Percentiles rank a stretch among this genome's conserved stretches.
These are phyloP conservation scores for Diddensiella santjacobensis DNA, from an alignment of 805 yeast genomes.

Conservation along the genomic window DNA sequence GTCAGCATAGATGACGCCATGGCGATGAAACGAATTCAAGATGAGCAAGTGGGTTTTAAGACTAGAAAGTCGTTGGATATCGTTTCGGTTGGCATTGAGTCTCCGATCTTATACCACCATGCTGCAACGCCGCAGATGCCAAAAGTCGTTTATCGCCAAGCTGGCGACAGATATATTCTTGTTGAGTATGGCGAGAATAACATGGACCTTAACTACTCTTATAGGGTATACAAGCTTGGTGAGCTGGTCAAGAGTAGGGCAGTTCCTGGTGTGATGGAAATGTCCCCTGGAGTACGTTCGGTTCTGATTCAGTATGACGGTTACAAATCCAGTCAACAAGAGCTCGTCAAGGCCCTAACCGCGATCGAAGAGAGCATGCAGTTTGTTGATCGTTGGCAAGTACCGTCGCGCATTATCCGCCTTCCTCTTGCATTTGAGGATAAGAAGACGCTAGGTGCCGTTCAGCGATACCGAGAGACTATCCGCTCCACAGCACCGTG, in stretches of 20 bases:
- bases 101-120: slow-evolving; percentile 60
- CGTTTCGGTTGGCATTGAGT: slow-evolving; percentile 48
- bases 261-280: slow-evolving; percentile 80
- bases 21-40: slow-evolving; percentile 57
- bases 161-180: slow-evolving; percentile 90
- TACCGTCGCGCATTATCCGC: slow-evolving; percentile 74
- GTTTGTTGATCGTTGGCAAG: slow-evolving; percentile 76
- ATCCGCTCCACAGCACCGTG: slow-evolving; percentile 92
- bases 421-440: slow-evolving; percentile 98
- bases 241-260: slow-evolving; percentile 59
- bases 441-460: slow-evolving; percentile 81
- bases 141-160: slow-evolving; percentile 82
- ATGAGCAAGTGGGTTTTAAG: slow-evolving; percentile 36
- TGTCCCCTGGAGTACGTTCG: slow-evolving; percentile 97
- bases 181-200: slow-evolving; percentile 90
- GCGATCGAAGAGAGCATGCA: slow-evolving; percentile 74
- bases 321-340: slow-evolving; percentile 53
- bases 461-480: slow-evolving; percentile 86
- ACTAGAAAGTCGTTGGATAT: slow-evolving; percentile 22
- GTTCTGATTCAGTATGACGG: slow-evolving; percentile 85
- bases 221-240: slow-evolving; percentile 79
- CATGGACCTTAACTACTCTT: slow-evolving; percentile 79
- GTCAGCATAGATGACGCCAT: slow-evolving; percentile 66
- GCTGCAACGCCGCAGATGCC: slow-evolving; percentile 53
- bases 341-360: slow-evolving; percentile 58